Evolutionary conservation across 1,139 yeast species (phyloP).

Genomic region (Zygosaccharomyces sapae): DNA sequence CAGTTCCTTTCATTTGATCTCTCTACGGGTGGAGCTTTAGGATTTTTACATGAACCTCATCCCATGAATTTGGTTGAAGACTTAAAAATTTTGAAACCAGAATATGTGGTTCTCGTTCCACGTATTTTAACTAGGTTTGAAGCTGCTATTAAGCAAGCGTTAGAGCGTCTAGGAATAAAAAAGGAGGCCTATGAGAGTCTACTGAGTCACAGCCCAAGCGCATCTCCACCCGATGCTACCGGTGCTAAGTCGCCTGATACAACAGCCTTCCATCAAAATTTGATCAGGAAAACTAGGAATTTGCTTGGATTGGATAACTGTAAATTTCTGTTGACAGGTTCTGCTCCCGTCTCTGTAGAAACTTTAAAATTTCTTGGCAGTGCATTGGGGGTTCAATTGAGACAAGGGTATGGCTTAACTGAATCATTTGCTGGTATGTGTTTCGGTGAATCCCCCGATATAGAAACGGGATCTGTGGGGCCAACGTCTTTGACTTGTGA

Average conservation of each 20-base stretch:
- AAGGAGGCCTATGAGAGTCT: slow-evolving; percentile 38
- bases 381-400: slow-evolving; percentile 54
- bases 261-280: slow-evolving; percentile 43
- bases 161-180: slow-evolving; percentile 31
- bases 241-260: slow-evolving; percentile 40
- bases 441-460: slow-evolving; percentile 42
- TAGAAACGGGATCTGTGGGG: slow-evolving; percentile 63
- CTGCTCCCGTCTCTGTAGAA: slow-evolving; percentile 67
- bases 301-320: slow-evolving; percentile 56
- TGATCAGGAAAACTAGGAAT: slow-evolving; percentile 50
- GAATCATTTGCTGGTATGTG: slow-evolving; percentile 68
- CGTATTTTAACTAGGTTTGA: slow-evolving; percentile 63
- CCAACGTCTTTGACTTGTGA: slow-evolving; percentile 53
- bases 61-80: slow-evolving; percentile 50
- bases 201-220: slow-evolving; percentile 15
- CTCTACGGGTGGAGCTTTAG: slow-evolving; percentile 39
- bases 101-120: slow-evolving; percentile 56
- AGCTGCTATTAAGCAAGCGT: slow-evolving; percentile 43
- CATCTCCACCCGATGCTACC: not conserved
- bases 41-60: slow-evolving; percentile 46
- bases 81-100: slow-evolving; percentile 52
- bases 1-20: slow-evolving; percentile 30
- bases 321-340: slow-evolving; percentile 50
- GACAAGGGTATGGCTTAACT: slow-evolving; percentile 76
- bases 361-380: slow-evolving; percentile 59